Percentiles rank a stretch among this genome's conserved stretches.
Evolutionary conservation across 257 asterid genomes (phyloP).

Genomic region (Galeopsis tetrahit): DNA sequence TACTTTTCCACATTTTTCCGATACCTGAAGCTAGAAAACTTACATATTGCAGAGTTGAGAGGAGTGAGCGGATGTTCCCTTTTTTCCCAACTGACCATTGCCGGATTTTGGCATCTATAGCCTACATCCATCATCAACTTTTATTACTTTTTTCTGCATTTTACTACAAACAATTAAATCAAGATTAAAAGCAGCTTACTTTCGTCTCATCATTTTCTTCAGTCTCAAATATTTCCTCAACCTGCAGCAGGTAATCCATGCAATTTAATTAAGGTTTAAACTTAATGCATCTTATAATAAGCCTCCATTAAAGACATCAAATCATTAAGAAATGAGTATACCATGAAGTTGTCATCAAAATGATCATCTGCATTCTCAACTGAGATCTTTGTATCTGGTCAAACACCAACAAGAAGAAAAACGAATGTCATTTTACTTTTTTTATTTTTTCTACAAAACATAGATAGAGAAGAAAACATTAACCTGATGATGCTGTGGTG

Average conservation of each 20-base stretch:
- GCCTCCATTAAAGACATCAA: too few species aligned
- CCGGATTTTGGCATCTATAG: constrained; percentile 71
- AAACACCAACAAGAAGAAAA: constrained; percentile 8
- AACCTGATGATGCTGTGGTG: constrained; percentile 50
- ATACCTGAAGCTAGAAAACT: constrained; percentile 23
- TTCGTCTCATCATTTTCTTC: constrained; percentile 51
- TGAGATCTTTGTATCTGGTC: constrained; percentile 47
- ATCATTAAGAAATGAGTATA: constrained; percentile 38
- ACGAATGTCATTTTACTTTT: neutral
- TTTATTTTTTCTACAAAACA: neutral
- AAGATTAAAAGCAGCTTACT: constrained; percentile 42
- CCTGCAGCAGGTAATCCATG: constrained; percentile 47
- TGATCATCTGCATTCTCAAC: constrained; percentile 54
- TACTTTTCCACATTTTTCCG: too few species aligned
- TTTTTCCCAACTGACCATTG: constrained; percentile 94
- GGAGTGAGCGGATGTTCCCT: constrained; percentile 90
- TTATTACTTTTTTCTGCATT: too few species aligned
- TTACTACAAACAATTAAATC: neutral
- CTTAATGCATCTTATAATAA: neutral
- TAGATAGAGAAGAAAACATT: neutral
- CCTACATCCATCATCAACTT: constrained; percentile 42
- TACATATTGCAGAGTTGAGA: constrained; percentile 89
- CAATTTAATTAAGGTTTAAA: constrained; percentile 11
- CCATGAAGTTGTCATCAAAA: constrained; percentile 59
- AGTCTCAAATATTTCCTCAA: constrained; percentile 62